Base-by-base conservation (phyloP, 2,329 filamentous ascomycete species). In the Sphaerostilbella broomeana region DNA sequence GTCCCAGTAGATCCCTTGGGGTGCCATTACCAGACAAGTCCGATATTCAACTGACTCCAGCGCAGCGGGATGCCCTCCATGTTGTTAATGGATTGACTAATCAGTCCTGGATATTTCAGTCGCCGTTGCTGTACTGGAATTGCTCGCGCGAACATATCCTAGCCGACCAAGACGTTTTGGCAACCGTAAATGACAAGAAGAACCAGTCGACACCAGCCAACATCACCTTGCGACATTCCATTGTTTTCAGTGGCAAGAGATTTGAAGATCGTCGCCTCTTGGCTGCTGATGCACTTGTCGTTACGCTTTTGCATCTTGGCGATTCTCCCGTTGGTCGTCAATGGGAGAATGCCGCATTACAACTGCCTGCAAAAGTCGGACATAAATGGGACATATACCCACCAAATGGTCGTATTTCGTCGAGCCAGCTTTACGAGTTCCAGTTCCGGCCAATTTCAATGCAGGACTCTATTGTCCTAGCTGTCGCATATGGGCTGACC, bases 121-220 rank as follows among this genome's bases (percentile, higher is more conserved):
- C 85, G n/a, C 84, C 85, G 2, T 62, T 90, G 38, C 79, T 86
- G 59, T 89, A 88, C 59, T 90, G 85, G 85, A 73, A 78, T 44
- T 84, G 80, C 55, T 84, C 70, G n/a, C 54, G 65, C 5, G 68
- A 74, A 1, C 61, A 60, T 6, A 74, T 90, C 35, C 56, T 72
- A 18, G 56, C 61, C 12, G 85, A 90, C 51, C 38, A 57, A 0
- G 70, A 88, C 53, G 70, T 88, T 10, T 57, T 88, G 3, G 58
- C 61, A 1, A 89, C 85, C 1, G 79, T 89, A 52, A 87, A 89
- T 50, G 63, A 73, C 38, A 73, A 66, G 45, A 77, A 77, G 39
- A 70, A 65, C 1, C 73, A 74, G 44, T 72, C 74, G 2, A 84
- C 84, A 0, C 76, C 75, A 2, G 75, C 85, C 51, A 86, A 88